Conservation (phyloP, 148 eudicot genomes). For the Persicaria maculosa region DNA sequence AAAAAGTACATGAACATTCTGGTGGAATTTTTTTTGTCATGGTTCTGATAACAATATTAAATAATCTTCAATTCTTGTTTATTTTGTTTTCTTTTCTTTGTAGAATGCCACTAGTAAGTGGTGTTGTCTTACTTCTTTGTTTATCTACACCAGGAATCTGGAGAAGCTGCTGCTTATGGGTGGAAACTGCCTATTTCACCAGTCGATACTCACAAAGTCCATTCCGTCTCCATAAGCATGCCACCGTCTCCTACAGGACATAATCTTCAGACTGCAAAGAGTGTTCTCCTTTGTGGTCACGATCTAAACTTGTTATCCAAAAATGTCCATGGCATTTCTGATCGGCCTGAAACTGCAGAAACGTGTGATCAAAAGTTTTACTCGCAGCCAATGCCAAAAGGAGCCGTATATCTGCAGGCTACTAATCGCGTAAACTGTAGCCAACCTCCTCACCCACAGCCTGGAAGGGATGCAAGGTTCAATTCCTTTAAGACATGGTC, state of each 20-base stretch:
- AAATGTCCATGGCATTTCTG: conserved; percentile 4
- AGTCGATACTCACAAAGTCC: not conserved
- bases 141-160: conserved; percentile 11
- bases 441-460: conserved; percentile 2
- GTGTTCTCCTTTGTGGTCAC: conserved; percentile 4
- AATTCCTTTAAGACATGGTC: conserved; percentile 92
- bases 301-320: not conserved
- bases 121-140: not conserved
- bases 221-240: conserved; percentile 11
- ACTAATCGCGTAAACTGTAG: conserved; percentile 20
- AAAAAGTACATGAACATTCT: not conserved
- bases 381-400: conserved; percentile 16
- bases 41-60: not conserved
- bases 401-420: conserved; percentile 21
- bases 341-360: conserved; percentile 2
- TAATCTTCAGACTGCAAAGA: not conserved
- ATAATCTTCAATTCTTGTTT: not conserved
- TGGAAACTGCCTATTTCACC: not conserved
- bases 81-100: not conserved
- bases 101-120: not conserved
- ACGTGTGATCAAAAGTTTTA: not conserved
- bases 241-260: conserved; percentile 14
- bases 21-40: not conserved
- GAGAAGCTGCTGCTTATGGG: not conserved
- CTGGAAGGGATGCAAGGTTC: conserved; percentile 43